Conservation (phyloP, 495 filamentous ascomycete species). For the Neurospora sp. region DNA sequence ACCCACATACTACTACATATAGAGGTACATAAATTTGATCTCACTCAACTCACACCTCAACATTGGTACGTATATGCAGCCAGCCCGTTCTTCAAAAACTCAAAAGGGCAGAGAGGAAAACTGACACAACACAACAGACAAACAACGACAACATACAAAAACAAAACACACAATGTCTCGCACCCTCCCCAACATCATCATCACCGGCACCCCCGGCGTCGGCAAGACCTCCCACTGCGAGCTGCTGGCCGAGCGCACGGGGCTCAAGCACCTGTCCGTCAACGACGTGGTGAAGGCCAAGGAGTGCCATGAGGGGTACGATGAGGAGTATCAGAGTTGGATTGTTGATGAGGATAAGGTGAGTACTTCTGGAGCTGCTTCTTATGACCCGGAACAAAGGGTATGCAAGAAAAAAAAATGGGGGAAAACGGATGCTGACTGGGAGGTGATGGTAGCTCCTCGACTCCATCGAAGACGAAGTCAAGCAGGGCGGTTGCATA, state of each 20-base stretch:
- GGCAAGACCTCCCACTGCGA: constrained; percentile 90
- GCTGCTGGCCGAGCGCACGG: constrained; percentile 52
- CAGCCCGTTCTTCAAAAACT: background rate
- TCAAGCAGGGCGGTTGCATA: constrained; percentile 71
- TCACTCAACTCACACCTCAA: background rate
- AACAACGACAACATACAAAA: background rate
- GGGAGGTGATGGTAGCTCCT: constrained; percentile 48
- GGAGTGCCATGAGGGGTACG: constrained; percentile 72
- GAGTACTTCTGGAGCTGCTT: constrained; percentile 3
- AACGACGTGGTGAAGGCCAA: constrained; percentile 84
- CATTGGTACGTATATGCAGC: background rate
- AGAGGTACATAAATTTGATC: background rate
- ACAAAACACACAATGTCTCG: constrained; percentile 30
- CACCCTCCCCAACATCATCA: constrained; percentile 74
- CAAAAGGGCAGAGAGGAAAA: background rate
- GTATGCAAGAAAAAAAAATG: no score
- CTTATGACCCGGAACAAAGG: no score
- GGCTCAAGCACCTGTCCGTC: constrained; percentile 71
- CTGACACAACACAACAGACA: background rate
- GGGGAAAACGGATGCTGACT: background rate
- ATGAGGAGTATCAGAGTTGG: constrained; percentile 77
- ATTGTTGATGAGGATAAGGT: constrained; percentile 97
- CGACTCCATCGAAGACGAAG: constrained; percentile 77
- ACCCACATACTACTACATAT: background rate
- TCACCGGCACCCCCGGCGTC: constrained; percentile 91